phyloP scores from a whole-genome alignment of 2,329 filamentous ascomycete species.

The Paecilomyces variotii region DNA sequence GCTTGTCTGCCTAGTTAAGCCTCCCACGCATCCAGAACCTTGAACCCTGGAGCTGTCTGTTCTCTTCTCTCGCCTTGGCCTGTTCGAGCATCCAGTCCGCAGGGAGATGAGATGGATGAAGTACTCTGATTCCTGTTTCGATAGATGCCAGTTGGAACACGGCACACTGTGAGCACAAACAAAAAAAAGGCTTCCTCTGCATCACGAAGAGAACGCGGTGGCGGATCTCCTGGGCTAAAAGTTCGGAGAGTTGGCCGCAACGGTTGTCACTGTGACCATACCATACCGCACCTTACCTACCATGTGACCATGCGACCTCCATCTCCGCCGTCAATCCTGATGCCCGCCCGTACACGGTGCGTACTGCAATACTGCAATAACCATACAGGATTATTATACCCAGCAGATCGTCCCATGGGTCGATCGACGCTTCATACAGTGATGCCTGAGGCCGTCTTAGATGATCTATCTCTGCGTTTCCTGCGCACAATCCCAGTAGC shows the following conservation, averaged over 20 bases:
- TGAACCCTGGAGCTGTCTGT: neutral
- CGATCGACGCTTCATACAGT: neutral
- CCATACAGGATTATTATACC: neutral
- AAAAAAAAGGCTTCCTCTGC: neutral
- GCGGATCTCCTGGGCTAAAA: neutral
- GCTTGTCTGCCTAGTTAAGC: slow-evolving; percentile 4
- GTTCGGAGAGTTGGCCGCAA: neutral
- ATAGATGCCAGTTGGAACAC: no score
- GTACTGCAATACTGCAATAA: neutral
- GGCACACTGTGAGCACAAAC: neutral
- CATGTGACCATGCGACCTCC: neutral
- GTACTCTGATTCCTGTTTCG: neutral
- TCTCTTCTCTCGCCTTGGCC: neutral
- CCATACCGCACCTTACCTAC: neutral
- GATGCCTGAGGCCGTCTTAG: neutral
- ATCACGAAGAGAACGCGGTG: neutral
- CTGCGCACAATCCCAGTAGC: neutral
- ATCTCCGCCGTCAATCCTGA: neutral
- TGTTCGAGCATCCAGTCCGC: neutral
- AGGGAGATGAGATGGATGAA: neutral
- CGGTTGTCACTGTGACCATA: neutral
- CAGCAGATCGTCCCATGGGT: neutral
- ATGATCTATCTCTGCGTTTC: neutral
- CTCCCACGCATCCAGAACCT: neutral
- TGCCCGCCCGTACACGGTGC: neutral